Percentiles rank a stretch among this genome's conserved stretches.
Evolutionary conservation across 306 rosid genomes (phyloP).

Genomic region (Rubus idaeus): DNA sequence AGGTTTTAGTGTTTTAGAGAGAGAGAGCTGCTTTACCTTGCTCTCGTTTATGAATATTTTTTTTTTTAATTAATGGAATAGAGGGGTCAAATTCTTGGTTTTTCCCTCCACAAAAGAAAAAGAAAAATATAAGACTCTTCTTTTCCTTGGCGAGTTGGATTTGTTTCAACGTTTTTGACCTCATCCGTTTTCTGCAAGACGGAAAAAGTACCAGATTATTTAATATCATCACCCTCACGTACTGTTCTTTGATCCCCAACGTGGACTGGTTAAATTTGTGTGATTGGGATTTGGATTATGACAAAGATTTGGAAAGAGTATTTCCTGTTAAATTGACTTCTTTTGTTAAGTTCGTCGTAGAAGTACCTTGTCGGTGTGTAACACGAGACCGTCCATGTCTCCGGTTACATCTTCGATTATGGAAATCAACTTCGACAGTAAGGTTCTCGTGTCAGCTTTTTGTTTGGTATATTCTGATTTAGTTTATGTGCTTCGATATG

Average conservation of each 20-base stretch:
- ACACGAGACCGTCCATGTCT: too few relatives aligned
- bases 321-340: background rate
- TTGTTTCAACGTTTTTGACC: background rate
- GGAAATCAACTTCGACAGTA: too few relatives aligned
- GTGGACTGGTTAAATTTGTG: background rate
- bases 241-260: background rate
- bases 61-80: background rate
- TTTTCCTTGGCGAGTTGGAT: background rate
- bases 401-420: too few relatives aligned
- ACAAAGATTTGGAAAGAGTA: background rate
- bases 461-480: too few relatives aligned
- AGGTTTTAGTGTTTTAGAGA: slow-evolving; percentile 4
- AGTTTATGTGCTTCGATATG: too few relatives aligned
- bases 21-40: background rate
- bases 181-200: background rate
- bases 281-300: background rate
- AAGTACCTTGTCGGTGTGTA: too few relatives aligned
- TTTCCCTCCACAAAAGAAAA: slow-evolving; percentile 4
- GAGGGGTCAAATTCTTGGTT: slow-evolving; percentile 6
- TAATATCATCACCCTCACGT: background rate
- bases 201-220: background rate
- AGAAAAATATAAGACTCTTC: background rate
- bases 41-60: background rate
- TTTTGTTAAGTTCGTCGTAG: too few relatives aligned
- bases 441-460: too few relatives aligned